Evolutionary conservation across 345 rosid genomes (phyloP), one percentile per base, ranked within the genome.

Genomic region (Eucalyptus regnans): DNA sequence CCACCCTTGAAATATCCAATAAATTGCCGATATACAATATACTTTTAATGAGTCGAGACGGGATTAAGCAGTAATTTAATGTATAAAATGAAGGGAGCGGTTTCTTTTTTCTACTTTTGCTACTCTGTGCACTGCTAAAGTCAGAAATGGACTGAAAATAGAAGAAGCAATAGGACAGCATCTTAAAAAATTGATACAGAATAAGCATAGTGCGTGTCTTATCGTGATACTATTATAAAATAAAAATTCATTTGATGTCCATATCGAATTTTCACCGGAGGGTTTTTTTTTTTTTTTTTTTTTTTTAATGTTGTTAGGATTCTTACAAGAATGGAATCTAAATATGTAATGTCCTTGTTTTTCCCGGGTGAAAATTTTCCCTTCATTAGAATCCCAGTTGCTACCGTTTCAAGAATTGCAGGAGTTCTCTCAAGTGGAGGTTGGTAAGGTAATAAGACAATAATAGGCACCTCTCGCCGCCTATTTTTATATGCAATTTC

Each of bases 1-100:
- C 8, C 31, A 25, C 31, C 0, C 14, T 13, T 13, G 0, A n/a
- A 64, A 64, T 64, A 64, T 64, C 76, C 0, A 4, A 7, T n/a
- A 14, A 7, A 64, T 13, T 1, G 0, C 33, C 0, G 0, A n/a
- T n/a, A 13, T 7, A 13, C 4, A 0, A 14, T 64, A 2, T 64
- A 14, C 18, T 29, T 64, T 5, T n/a, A 64, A 14, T n/a, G 37
- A 64, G 76, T n/a, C 20, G 10, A 4, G 4, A 29, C 1, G 18
- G 41, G 76, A 64, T 64, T n/a, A 66, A 31, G 5, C 5, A 15
- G 41, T 66, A n/a, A 66, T 66, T 16, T 8, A n/a, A 29, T n/a
- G 71, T 31, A n/a, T 14, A 64, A n/a, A 33, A n/a, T 15, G 10
- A 33, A 64, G 16, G 33, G 71, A 62, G 11, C 9, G 4, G 3